Evolutionary conservation across 176 grass and related monocot genomes (phyloP), one percentile per base, ranked within the genome.

Genomic region (Pontederia paniculata): DNA sequence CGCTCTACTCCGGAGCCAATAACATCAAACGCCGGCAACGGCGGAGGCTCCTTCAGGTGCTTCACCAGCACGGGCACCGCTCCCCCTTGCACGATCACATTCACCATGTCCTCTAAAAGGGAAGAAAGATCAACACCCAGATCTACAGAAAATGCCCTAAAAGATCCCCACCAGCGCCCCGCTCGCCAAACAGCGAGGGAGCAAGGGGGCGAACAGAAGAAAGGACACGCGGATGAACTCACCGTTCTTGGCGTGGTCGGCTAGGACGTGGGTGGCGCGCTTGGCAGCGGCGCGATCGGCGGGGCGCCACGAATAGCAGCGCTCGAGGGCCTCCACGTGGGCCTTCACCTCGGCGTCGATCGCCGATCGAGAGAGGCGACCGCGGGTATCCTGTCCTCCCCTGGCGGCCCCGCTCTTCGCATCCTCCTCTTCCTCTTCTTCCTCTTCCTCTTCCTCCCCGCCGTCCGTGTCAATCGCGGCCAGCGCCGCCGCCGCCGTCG

Each of bases 241-340:
- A 99, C 94, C 94, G 57, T 85, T 99, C 54, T 99, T 99, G 10
- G 94, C 87, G 16, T 88, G 75, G 65, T 99, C 94, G 12, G 94
- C 87, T 58, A 99, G 86, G 54, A 79, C 51, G 62, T 88, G 88
- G 55, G 86, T 93, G 13, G 87, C 94, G 60, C 78, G 78, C 80
- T 99, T 99, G 16, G 83, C 83, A 42, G 80, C 70, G 59, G 72
- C 57, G 62, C 94, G 94, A 85, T 99, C 94, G 25, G 73, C 57
- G 45, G 76, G 62, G 69, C 70, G 75, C 94, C 87, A 99, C 2
- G 94, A 93, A 73, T 76, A 77, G 60, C 74, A 76, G 62, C 88
- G 73, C 5, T 88, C 60, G 55, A 99, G 94, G 57, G 78, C 80
- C 48, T 99, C 94, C 15, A 99, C 83, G 75, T 93, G 83, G 45